Evolutionary conservation across 2,329 filamentous ascomycete genomes (phyloP), one percentile per base, ranked within the genome.

Genomic region (Lasiodiplodia theobromae): DNA sequence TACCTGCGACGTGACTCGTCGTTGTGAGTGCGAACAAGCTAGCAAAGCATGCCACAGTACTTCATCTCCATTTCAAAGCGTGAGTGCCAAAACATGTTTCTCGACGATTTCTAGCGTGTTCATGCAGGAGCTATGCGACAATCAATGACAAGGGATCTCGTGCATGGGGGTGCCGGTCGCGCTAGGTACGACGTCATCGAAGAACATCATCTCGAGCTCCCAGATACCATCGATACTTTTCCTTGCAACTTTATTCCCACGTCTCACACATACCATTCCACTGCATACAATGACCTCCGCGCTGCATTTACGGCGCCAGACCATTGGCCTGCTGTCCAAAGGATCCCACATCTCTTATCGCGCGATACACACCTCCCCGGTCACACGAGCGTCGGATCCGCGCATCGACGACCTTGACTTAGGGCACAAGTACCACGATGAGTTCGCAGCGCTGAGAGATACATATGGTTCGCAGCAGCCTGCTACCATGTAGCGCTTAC

Each of bases 371-470:
- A 72, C 69, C 38, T 72, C 72, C 31, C 67, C 64, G 71, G 60
- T 52, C 31, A 18, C 72, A 68, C 71, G 71, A 70, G 62, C 73
- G 66, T 75, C 81, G 66, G 85, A 87, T 71, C 84, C 85, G 21
- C 84, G 84, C 63, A 76, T 87, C 44, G 81, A 82, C 67, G 80
- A 85, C 62, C 74, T 87, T 67, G 80, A 85, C 62, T 74, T 87
- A 52, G 87, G 86, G 28, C 82, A 81, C 60, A 74, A 77, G 57
- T 88, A 90, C 71, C 80, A 84, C 71, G 87, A 91, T 76, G 86
- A 91, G 72, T 91, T 87, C 77, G 88, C 89, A 6, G 80, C 82
- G 7, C 80, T 91, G 62, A 82, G 86, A 58, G 82, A 86, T 16
- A 79, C 83, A 68, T 92, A 92, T 76, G 79, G 87, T 87, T 75